phyloP scores from a whole-genome alignment of 345 rosid species.

The Gossypium australe region DNA sequence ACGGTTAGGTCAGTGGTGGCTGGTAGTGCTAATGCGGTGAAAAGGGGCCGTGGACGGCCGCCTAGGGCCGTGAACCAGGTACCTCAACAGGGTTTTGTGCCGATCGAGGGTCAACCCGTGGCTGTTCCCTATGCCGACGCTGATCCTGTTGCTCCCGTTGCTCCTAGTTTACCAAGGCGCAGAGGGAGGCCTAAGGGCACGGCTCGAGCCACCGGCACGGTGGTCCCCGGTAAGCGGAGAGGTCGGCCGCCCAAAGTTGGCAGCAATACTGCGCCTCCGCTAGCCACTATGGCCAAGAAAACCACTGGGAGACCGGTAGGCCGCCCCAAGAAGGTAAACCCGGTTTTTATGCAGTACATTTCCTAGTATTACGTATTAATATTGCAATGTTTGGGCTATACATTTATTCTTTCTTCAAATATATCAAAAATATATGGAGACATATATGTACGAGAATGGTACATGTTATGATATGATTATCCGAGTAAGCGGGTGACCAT shows the following conservation, averaged over 20 bases:
- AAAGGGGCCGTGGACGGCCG: conserved; percentile 29
- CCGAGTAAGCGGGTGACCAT: no score
- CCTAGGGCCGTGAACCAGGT: conserved; percentile 17
- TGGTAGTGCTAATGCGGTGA: conserved; percentile 21
- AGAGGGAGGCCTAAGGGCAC: conserved; percentile 49
- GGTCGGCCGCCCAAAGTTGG: conserved; percentile 51
- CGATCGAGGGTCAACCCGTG: conserved; percentile 15
- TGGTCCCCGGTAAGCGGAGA: conserved; percentile 29
- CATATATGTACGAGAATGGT: no score
- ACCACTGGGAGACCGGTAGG: conserved; percentile 49
- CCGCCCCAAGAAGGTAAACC: conserved; percentile 61
- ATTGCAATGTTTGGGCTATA: no score
- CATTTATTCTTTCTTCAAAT: neutral
- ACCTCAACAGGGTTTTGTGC: neutral
- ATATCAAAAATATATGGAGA: neutral
- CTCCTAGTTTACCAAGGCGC: conserved; percentile 20
- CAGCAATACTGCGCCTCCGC: conserved; percentile 14
- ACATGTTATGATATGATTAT: no score
- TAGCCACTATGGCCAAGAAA: conserved; percentile 20
- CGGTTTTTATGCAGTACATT: neutral
- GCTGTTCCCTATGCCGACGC: conserved; percentile 21
- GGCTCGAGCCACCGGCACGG: neutral
- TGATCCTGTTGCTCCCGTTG: neutral
- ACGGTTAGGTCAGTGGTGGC: conserved; percentile 15
- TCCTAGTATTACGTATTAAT: no score